Evolutionary conservation across 2,329 filamentous ascomycete species (phyloP).

Genomic region (Xylariaceae sp.): DNA sequence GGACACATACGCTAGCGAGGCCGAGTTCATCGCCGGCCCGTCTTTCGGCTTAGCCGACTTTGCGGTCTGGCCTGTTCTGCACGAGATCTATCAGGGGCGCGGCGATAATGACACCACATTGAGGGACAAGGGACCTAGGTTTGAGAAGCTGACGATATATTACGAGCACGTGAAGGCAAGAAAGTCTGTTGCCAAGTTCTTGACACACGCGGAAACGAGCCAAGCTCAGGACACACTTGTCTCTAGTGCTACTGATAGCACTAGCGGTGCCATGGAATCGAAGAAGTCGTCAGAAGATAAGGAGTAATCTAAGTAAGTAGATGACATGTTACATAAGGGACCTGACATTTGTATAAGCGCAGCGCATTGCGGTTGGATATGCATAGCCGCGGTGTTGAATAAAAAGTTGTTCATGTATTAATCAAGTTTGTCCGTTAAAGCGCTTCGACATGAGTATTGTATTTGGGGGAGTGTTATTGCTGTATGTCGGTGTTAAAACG

Average conservation of each 20-base stretch:
- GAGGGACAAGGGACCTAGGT: conserved; percentile 20
- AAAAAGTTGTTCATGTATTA: too few relatives aligned
- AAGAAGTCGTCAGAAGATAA: not conserved
- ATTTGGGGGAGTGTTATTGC: too few relatives aligned
- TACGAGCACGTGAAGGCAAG: conserved; percentile 29
- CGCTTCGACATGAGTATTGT: too few relatives aligned
- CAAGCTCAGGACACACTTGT: not conserved
- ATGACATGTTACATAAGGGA: too few relatives aligned
- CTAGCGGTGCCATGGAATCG: not conserved
- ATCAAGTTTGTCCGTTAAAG: too few relatives aligned
- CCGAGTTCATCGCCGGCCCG: conserved; percentile 51
- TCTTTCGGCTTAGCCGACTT: conserved; percentile 53
- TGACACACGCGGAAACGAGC: conserved; percentile 1
- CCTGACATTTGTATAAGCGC: too few relatives aligned
- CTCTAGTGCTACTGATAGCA: not conserved
- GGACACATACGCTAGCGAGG: conserved; percentile 42
- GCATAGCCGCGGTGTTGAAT: too few relatives aligned
- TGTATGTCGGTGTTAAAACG: too few relatives aligned
- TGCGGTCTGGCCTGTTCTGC: conserved; percentile 59
- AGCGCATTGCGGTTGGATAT: too few relatives aligned
- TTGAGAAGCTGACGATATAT: conserved; percentile 48
- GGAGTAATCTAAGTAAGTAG: not conserved
- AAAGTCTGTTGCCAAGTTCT: conserved; percentile 20
- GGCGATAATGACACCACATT: not conserved
- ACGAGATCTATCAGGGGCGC: conserved; percentile 40